Evolutionary conservation across 78 protist genomes (phyloP).

Genomic region (Chrysochromulina parva): DNA sequence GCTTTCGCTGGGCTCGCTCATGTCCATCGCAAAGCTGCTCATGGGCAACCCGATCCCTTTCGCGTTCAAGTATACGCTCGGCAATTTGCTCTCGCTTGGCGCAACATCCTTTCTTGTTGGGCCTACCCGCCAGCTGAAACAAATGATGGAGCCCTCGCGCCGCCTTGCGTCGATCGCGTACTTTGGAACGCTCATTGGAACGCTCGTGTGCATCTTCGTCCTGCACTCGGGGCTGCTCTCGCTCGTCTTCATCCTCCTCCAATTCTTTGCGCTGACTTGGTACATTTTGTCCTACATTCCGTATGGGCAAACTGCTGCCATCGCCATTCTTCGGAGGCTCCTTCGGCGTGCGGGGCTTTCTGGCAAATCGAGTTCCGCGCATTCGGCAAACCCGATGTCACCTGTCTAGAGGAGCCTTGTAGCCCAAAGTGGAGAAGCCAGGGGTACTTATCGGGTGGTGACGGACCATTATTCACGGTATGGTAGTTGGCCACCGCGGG

Average conservation of each 20-base stretch:
- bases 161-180: not conserved
- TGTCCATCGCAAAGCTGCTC: not conserved
- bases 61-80: not conserved
- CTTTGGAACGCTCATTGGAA: not conserved
- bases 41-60: not conserved
- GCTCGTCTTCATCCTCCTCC: not conserved
- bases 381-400: too few species aligned
- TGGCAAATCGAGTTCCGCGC: too few species aligned
- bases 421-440: too few species aligned
- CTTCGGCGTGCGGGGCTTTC: too few species aligned
- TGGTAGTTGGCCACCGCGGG: too few species aligned
- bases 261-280: not conserved
- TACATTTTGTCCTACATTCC: not conserved
- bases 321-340: too few species aligned
- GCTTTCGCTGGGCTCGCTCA: not conserved
- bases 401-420: too few species aligned
- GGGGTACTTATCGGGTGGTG: too few species aligned
- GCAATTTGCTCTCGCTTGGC: not conserved
- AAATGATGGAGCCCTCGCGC: not conserved
- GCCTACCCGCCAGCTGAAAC: not conserved
- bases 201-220: not conserved
- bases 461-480: too few species aligned
- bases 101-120: not conserved
- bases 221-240: not conserved
- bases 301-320: not conserved